Percentiles rank a stretch among this genome's conserved stretches.
These are phyloP conservation scores for Strobilomyces dryophilus DNA, from an alignment of 768 basidiomycete genomes.

Conservation along the genomic window DNA sequence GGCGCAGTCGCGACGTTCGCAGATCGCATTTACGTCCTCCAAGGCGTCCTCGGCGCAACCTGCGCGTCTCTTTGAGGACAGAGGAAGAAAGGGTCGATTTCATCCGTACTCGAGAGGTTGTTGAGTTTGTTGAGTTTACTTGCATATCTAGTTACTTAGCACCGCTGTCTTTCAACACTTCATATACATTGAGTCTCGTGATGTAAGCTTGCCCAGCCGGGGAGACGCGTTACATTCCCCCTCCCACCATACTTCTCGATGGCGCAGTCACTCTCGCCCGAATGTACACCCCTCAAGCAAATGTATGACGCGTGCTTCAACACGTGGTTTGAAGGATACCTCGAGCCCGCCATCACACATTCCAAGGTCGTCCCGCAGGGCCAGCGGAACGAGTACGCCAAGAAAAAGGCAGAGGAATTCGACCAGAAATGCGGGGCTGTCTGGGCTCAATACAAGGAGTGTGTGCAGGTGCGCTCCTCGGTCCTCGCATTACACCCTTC, in stretches of 20 bases:
- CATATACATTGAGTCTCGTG: conserved; percentile 2
- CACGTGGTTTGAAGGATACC: conserved; percentile 95
- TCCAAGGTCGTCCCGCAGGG: conserved; percentile 37
- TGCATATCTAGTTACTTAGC: conserved; percentile 13
- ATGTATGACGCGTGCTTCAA: conserved; percentile 95
- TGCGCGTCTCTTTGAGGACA: conserved; percentile 14
- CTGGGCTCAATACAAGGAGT: conserved; percentile 77
- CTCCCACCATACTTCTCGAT: conserved; percentile 21
- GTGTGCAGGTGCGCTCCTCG: conserved; percentile 65
- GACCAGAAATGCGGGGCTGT: conserved; percentile 78
- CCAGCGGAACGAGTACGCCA: conserved; percentile 57
- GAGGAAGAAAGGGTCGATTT: conserved; percentile 24
- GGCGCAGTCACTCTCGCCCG: conserved; percentile 75
- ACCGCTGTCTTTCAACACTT: conserved; percentile 1
- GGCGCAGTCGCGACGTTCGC: conserved; percentile 52
- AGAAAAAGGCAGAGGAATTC: conserved; percentile 83
- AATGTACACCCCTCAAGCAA: conserved; percentile 88
- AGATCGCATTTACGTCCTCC: conserved; percentile 57
- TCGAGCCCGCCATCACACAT: conserved; percentile 66
- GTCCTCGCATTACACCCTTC: neutral
- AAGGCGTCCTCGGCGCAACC: conserved; percentile 12
- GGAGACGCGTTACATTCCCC: too few relatives aligned
- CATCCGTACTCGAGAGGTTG: conserved; percentile 26
- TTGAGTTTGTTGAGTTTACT: conserved; percentile 6
- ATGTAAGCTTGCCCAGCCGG: conserved; percentile 20